A percentile compares a stretch with the other conserved stretches of the same genome.
Evolutionary conservation across 441 rosid species (phyloP).

Genomic region (Cnidoscolus chayamansa): DNA sequence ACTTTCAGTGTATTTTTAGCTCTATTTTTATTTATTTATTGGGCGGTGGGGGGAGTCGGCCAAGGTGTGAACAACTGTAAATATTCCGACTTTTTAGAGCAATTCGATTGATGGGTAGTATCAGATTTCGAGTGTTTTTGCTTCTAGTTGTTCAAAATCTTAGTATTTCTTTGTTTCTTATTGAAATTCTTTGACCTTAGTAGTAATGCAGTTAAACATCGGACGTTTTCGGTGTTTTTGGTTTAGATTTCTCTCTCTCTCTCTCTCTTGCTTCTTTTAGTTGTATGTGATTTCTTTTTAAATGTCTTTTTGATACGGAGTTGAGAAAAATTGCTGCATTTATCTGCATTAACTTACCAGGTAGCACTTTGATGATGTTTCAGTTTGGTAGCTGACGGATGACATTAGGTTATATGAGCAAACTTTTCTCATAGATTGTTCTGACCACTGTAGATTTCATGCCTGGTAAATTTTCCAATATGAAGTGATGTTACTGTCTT

Average conservation of each 20-base stretch:
- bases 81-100: conserved; percentile 1
- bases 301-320: not conserved
- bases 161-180: not conserved
- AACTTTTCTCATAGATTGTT: conserved; percentile 1
- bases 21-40: not conserved
- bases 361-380: conserved; percentile 3
- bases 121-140: not conserved
- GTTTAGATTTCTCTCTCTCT: not conserved
- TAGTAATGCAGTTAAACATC: not conserved
- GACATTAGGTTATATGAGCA: not conserved
- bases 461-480: conserved; percentile 11
- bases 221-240: not conserved
- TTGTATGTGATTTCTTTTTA: not conserved
- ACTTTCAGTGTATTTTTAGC: not conserved
- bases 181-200: not conserved
- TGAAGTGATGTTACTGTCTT: not conserved
- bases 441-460: not conserved
- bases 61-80: not conserved
- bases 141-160: not conserved
- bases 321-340: not conserved
- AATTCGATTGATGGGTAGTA: not conserved
- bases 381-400: conserved; percentile 3
- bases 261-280: not conserved
- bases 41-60: not conserved
- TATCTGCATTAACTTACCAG: not conserved